Evolutionary conservation across 1,284 basidiomycete genomes (phyloP).

Genomic region (Boletus sp.): DNA sequence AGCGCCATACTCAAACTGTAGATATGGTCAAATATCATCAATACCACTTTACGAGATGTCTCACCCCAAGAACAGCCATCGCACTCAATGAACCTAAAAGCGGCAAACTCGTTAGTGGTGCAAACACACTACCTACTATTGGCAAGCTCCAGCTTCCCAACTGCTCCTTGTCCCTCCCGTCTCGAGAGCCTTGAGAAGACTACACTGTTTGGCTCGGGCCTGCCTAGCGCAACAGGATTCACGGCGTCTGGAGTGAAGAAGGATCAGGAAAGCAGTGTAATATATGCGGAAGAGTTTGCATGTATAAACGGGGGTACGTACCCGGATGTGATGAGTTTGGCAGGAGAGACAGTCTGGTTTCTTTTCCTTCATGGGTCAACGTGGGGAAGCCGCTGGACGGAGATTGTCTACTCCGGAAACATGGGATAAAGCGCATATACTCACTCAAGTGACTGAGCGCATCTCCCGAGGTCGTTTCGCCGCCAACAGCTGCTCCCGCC

Average conservation of each 20-base stretch:
- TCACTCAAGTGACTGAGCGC: too few species aligned
- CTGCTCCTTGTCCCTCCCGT: slow-evolving; percentile 33
- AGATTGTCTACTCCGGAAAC: neutral
- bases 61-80: slow-evolving; percentile 64
- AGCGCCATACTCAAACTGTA: slow-evolving; percentile 29
- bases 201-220: slow-evolving; percentile 63
- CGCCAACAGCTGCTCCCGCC: too few species aligned
- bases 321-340: slow-evolving; percentile 90
- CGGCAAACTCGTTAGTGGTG: neutral
- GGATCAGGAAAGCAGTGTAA: neutral
- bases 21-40: slow-evolving; percentile 46
- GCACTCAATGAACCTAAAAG: slow-evolving; percentile 69
- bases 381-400: slow-evolving; percentile 57
- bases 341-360: slow-evolving; percentile 71
- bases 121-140: slow-evolving; percentile 54
- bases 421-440: neutral
- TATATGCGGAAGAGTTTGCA: too few species aligned
- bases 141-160: slow-evolving; percentile 78
- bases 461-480: too few species aligned
- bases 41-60: neutral
- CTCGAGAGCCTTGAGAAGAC: too few species aligned
- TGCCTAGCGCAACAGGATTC: slow-evolving; percentile 82
- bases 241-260: slow-evolving; percentile 63
- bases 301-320: slow-evolving; percentile 28
- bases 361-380: slow-evolving; percentile 50